These are phyloP conservation scores for Castanea sativa DNA, from an alignment of 306 rosid genomes.

Conservation along the genomic window DNA sequence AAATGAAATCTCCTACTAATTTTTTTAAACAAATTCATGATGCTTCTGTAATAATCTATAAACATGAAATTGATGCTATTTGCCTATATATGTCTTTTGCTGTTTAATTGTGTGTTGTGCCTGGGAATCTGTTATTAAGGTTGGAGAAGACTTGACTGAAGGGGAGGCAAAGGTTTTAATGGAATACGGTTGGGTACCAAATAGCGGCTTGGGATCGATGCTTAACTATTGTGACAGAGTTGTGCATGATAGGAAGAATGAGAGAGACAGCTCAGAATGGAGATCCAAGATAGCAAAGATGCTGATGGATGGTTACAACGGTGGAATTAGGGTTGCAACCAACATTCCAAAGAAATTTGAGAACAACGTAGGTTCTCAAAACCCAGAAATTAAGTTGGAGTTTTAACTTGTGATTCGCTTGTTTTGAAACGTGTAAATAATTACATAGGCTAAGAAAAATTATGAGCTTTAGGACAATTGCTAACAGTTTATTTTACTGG, in stretches of 20 bases:
- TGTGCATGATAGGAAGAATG: slow-evolving; percentile 71
- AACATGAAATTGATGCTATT: background rate
- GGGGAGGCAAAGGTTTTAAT: slow-evolving; percentile 72
- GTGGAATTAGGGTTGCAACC: slow-evolving; percentile 48
- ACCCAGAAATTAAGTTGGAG: slow-evolving; percentile 36
- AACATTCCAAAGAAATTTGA: slow-evolving; percentile 46
- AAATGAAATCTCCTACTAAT: background rate
- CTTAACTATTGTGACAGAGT: slow-evolving; percentile 83
- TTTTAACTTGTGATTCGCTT: slow-evolving; percentile 18
- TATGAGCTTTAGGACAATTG: background rate
- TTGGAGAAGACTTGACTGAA: slow-evolving; percentile 56
- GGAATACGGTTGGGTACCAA: slow-evolving; percentile 80
- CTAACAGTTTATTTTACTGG: background rate
- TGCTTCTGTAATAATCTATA: background rate
- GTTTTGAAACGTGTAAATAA: slow-evolving; percentile 11
- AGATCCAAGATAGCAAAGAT: slow-evolving; percentile 75
- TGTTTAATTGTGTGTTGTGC: background rate
- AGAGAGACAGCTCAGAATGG: slow-evolving; percentile 67
- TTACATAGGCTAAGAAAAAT: background rate
- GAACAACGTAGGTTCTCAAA: slow-evolving; percentile 33
- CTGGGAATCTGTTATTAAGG: slow-evolving; percentile 25
- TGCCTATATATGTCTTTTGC: background rate
- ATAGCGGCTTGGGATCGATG: slow-evolving; percentile 86
- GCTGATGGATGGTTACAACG: slow-evolving; percentile 64
- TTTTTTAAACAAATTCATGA: background rate